Percentiles rank a stretch among this genome's conserved stretches.
Conservation (phyloP, 805 yeast species). For the Candida nanaspora region DNA sequence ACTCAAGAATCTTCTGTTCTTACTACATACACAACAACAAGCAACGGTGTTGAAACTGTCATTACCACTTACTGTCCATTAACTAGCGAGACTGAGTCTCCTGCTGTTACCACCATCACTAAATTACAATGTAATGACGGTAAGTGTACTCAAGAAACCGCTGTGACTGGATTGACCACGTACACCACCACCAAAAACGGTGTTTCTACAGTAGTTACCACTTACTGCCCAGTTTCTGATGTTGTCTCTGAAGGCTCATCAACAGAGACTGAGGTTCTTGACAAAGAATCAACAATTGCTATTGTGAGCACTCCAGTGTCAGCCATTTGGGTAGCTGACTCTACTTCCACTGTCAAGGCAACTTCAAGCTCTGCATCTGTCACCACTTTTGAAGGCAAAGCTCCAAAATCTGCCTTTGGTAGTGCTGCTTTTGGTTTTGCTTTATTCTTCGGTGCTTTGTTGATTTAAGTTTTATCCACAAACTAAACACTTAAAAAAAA, state of each 20-base stretch:
- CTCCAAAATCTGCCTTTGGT: slow-evolving; percentile 6
- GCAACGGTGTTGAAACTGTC: too few relatives aligned
- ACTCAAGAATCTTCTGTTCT: too few relatives aligned
- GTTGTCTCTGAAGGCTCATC: slow-evolving; percentile 34
- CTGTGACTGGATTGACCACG: slow-evolving; percentile 11
- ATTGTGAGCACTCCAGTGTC: slow-evolving; percentile 1
- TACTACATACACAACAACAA: too few relatives aligned
- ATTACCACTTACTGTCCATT: too few relatives aligned
- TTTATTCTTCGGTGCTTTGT: slow-evolving; percentile 6
- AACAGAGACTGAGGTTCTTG: neutral
- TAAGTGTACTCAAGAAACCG: slow-evolving; percentile 6
- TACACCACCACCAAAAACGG: slow-evolving; percentile 28
- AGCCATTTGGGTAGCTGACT: slow-evolving; percentile 2
- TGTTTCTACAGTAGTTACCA: slow-evolving; percentile 28
- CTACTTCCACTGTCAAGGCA: slow-evolving; percentile 1
- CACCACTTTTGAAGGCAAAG: slow-evolving; percentile 23
- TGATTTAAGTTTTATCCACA: neutral
- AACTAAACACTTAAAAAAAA: neutral
- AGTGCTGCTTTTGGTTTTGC: slow-evolving; percentile 6
- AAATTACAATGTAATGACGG: slow-evolving; percentile 4
- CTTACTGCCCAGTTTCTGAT: slow-evolving; percentile 29
- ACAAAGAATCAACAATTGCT: neutral
- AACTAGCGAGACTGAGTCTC: slow-evolving; percentile 22
- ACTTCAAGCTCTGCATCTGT: slow-evolving; percentile 3
- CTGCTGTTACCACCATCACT: slow-evolving; percentile 3